Conservation (phyloP, 805 yeast genomes). For the Candida andamanensis region DNA sequence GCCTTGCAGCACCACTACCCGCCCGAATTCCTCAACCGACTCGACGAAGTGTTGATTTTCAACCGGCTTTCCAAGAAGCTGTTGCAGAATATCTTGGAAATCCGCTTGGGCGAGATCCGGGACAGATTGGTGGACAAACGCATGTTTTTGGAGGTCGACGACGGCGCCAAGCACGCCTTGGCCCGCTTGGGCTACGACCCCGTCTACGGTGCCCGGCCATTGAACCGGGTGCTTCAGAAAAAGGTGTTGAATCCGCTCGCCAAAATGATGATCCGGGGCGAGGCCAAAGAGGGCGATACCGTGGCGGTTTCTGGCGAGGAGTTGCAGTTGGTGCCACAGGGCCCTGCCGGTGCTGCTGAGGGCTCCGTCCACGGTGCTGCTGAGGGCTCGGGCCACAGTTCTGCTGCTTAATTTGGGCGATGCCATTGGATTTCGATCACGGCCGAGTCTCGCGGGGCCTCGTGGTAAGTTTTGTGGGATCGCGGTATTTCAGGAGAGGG, state of each 20-base stretch:
- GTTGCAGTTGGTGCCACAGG: too few relatives aligned
- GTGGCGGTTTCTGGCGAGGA: constrained; percentile 24
- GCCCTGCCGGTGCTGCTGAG: too few relatives aligned
- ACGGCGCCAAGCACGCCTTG: constrained; percentile 70
- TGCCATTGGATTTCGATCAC: too few relatives aligned
- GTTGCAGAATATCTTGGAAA: constrained; percentile 74
- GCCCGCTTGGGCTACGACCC: constrained; percentile 87
- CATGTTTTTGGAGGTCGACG: constrained; percentile 51
- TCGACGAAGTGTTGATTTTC: constrained; percentile 91
- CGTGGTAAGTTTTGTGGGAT: too few relatives aligned
- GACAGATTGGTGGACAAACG: constrained; percentile 75
- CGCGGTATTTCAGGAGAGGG: too few relatives aligned
- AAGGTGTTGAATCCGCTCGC: constrained; percentile 87
- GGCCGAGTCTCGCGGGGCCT: too few relatives aligned
- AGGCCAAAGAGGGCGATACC: constrained; percentile 43
- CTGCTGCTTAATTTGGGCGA: too few relatives aligned
- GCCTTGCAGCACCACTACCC: constrained; percentile 72
- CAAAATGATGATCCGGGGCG: constrained; percentile 70
- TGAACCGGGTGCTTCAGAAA: constrained; percentile 85
- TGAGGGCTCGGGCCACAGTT: too few relatives aligned
- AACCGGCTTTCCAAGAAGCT: constrained; percentile 80
- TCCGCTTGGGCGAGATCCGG: constrained; percentile 76
- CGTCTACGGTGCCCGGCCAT: constrained; percentile 91
- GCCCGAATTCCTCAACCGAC: constrained; percentile 91
- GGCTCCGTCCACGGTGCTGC: too few relatives aligned